Conservation (phyloP, 2,329 filamentous ascomycete species). For the Botryotinia calthae region DNA sequence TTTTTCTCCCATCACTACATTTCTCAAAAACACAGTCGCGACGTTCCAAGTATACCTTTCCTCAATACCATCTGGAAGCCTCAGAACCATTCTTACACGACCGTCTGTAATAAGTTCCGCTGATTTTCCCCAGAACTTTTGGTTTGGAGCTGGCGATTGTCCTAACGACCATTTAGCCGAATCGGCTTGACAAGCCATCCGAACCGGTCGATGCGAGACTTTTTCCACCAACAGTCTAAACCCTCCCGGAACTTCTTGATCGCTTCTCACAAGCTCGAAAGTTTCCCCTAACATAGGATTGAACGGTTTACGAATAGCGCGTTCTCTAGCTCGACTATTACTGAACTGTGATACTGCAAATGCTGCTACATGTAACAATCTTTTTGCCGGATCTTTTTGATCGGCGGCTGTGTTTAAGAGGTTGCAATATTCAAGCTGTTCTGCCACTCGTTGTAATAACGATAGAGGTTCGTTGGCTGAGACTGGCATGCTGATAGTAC, state of each 20-base stretch:
- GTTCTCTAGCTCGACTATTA: slow-evolving; percentile 78
- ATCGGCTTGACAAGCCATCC: slow-evolving; percentile 91
- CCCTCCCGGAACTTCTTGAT: slow-evolving; percentile 66
- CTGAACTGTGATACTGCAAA: slow-evolving; percentile 90
- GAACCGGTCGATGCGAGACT: slow-evolving; percentile 86
- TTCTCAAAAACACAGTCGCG: slow-evolving; percentile 87
- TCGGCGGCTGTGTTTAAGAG: slow-evolving; percentile 74
- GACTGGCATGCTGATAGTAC: slow-evolving; percentile 95
- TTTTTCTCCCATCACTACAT: slow-evolving; percentile 97
- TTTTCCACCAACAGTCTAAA: slow-evolving; percentile 95
- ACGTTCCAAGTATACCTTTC: slow-evolving; percentile 87
- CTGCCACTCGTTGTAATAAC: slow-evolving; percentile 80
- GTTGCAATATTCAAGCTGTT: slow-evolving; percentile 86
- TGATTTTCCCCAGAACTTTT: slow-evolving; percentile 99
- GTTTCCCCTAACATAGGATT: slow-evolving; percentile 97
- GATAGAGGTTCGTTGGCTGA: slow-evolving; percentile 93
- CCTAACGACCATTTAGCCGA: slow-evolving; percentile 79
- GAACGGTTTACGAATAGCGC: slow-evolving; percentile 92
- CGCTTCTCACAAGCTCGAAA: slow-evolving; percentile 84
- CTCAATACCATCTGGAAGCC: slow-evolving; percentile 61
- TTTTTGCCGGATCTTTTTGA: slow-evolving; percentile 59
- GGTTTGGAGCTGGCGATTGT: slow-evolving; percentile 82
- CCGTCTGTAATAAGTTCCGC: slow-evolving; percentile 93
- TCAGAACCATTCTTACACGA: slow-evolving; percentile 73
- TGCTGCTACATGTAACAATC: slow-evolving; percentile 80